A percentile compares a stretch with the other conserved stretches of the same genome.
phyloP scores from a whole-genome alignment of 2,329 filamentous ascomycete genomes.

The Knoxdaviesia proteae region DNA sequence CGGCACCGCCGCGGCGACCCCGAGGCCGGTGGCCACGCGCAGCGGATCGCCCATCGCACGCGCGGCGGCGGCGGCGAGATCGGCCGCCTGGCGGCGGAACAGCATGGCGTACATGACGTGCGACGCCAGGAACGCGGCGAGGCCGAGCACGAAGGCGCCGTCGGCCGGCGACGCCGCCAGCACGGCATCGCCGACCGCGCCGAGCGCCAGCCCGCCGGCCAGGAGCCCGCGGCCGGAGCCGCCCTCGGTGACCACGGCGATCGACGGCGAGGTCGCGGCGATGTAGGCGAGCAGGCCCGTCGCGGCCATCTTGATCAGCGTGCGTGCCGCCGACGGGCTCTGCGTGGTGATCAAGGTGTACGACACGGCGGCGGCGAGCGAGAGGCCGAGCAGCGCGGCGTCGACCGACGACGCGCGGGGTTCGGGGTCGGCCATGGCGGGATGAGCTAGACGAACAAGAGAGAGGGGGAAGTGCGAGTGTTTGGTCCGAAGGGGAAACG shows the following conservation, averaged over 20 bases:
- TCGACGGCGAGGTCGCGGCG: conserved; percentile 1
- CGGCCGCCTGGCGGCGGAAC: conserved; percentile 7
- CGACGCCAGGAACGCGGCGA: conserved; percentile 13
- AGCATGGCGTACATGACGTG: conserved; percentile 14
- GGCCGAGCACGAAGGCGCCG: conserved; percentile 12
- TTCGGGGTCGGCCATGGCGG: background rate
- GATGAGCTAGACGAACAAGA: background rate
- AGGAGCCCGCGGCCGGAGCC: conserved; percentile 6
- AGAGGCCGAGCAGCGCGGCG: conserved; percentile 3
- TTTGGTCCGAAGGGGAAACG: no score
- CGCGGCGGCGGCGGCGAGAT: conserved; percentile 5
- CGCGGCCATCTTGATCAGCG: conserved; percentile 11
- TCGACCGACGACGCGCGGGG: background rate
- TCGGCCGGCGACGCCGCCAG: conserved; percentile 14
- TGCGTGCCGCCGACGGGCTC: conserved; percentile 10
- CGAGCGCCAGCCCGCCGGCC: conserved; percentile 10
- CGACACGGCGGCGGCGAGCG: conserved; percentile 4
- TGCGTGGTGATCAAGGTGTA: conserved; percentile 7
- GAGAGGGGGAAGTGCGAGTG: no score
- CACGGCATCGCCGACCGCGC: conserved; percentile 15
- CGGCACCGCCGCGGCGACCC: conserved; percentile 10
- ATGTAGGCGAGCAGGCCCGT: conserved; percentile 12
- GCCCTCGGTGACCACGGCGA: conserved; percentile 1
- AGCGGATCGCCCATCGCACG: conserved; percentile 3
- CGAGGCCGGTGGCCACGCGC: no score